These are phyloP conservation scores for Phytophthora constricta DNA, from an alignment of 352 stramenopile genomes.

Conservation along the genomic window DNA sequence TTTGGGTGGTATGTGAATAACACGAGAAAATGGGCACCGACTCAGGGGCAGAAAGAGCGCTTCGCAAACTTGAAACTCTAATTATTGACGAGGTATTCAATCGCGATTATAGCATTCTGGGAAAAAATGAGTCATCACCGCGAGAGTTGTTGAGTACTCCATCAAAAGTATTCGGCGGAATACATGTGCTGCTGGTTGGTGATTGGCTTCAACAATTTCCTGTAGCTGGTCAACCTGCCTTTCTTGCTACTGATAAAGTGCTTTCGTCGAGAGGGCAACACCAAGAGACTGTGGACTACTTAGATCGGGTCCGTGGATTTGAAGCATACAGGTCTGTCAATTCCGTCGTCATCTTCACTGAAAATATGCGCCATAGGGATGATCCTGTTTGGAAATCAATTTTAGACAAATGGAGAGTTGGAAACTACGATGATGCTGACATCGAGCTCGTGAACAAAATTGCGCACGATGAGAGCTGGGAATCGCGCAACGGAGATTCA, in stretches of 20 bases:
- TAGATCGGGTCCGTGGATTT: slow-evolving; percentile 6
- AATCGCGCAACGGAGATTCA: not conserved
- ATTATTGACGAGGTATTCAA: not conserved
- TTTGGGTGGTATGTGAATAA: slow-evolving; percentile 12
- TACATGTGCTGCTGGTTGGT: not conserved
- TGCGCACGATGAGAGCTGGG: slow-evolving; percentile 5
- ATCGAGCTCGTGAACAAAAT: no score
- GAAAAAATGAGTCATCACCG: no score
- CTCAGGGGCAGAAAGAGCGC: not conserved
- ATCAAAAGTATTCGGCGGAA: not conserved
- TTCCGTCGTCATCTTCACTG: no score
- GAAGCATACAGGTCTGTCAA: no score
- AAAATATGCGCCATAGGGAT: no score
- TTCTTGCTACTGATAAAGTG: not conserved
- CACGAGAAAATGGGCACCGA: slow-evolving; percentile 3
- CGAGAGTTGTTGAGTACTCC: not conserved
- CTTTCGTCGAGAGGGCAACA: not conserved
- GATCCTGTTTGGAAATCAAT: no score
- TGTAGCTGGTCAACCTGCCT: not conserved
- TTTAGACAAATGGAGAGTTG: no score
- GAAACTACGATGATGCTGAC: no score
- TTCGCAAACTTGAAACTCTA: not conserved
- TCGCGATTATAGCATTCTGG: not conserved
- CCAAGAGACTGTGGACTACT: not conserved
- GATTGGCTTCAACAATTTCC: not conserved